phyloP scores from a whole-genome alignment of 2,329 filamentous ascomycete genomes.

The Arthrinium puccinioides region DNA sequence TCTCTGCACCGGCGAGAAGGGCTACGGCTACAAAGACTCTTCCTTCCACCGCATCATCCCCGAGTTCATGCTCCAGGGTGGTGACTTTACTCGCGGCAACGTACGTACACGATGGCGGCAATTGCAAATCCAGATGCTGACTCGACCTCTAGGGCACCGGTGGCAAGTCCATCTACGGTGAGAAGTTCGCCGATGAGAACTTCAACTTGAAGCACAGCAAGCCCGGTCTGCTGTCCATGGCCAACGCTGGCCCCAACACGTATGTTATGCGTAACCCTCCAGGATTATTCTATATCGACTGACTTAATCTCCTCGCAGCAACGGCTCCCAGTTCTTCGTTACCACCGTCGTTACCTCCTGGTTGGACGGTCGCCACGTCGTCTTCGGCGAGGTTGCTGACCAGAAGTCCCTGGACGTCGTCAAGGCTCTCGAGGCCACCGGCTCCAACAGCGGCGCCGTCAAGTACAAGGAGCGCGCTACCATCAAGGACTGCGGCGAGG shows the following conservation, averaged over 20 bases:
- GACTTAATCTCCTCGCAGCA: conserved; percentile 53
- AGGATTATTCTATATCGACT: conserved; percentile 5
- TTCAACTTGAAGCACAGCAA: conserved; percentile 92
- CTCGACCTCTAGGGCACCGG: conserved; percentile 53
- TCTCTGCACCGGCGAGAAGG: conserved; percentile 75
- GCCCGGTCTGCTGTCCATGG: conserved; percentile 78
- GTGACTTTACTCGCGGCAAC: conserved; percentile 90
- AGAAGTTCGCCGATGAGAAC: conserved; percentile 84
- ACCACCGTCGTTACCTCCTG: conserved; percentile 88
- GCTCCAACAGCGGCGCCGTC: conserved; percentile 46
- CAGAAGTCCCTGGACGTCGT: conserved; percentile 43
- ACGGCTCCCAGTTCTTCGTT: conserved; percentile 97
- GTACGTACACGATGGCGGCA: neutral
- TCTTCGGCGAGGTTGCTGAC: conserved; percentile 69
- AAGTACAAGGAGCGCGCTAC: conserved; percentile 50
- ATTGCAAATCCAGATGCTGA: neutral
- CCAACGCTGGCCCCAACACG: conserved; percentile 88
- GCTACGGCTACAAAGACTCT: conserved; percentile 76
- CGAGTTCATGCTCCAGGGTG: conserved; percentile 92
- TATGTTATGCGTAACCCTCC: conserved; percentile 32
- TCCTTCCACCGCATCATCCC: conserved; percentile 91
- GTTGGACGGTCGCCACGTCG: conserved; percentile 76
- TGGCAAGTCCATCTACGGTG: conserved; percentile 85
- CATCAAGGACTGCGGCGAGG: conserved; percentile 45
- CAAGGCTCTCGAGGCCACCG: conserved; percentile 54